These are phyloP conservation scores for Neospermospora avenae DNA, from an alignment of 2,329 filamentous ascomycete species.

Conservation along the genomic window DNA sequence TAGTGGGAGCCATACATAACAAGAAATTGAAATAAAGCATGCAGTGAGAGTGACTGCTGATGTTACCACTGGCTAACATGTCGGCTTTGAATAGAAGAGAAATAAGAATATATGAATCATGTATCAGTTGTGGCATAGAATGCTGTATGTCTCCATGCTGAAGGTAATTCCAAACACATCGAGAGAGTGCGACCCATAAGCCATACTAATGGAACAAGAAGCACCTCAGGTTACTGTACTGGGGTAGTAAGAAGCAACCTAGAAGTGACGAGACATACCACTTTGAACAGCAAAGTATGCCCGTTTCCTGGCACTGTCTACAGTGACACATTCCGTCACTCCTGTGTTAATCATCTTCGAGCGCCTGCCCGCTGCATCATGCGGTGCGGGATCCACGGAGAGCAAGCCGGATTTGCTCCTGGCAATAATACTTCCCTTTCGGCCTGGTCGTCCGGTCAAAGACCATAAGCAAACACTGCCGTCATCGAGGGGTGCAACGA, in stretches of 20 bases:
- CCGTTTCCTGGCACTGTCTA: slow-evolving; percentile 63
- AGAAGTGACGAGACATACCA: slow-evolving; percentile 41
- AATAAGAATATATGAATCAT: too few relatives aligned
- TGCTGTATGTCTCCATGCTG: too few relatives aligned
- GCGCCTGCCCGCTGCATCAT: slow-evolving; percentile 41
- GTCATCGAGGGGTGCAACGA: slow-evolving; percentile 78
- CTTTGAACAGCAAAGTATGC: slow-evolving; percentile 81
- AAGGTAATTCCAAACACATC: too few relatives aligned
- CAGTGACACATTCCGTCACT: slow-evolving; percentile 77
- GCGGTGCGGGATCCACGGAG: slow-evolving; percentile 49
- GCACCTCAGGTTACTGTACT: background rate
- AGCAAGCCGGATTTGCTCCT: slow-evolving; percentile 66
- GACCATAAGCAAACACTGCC: slow-evolving; percentile 89
- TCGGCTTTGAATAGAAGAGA: too few relatives aligned
- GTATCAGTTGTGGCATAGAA: too few relatives aligned
- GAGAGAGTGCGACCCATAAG: background rate
- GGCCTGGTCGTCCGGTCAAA: slow-evolving; percentile 52
- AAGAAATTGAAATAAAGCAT: too few relatives aligned
- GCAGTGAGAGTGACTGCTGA: too few relatives aligned
- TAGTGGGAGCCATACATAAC: too few relatives aligned
- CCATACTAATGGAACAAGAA: background rate
- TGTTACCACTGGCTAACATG: too few relatives aligned
- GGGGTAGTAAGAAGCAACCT: background rate
- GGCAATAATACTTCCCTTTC: slow-evolving; percentile 60
- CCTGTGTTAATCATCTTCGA: slow-evolving; percentile 68